A percentile compares a stretch with the other conserved stretches of the same genome.
These are phyloP conservation scores for Torulaspora franciscae DNA, from an alignment of 805 yeast genomes.

Conservation along the genomic window DNA sequence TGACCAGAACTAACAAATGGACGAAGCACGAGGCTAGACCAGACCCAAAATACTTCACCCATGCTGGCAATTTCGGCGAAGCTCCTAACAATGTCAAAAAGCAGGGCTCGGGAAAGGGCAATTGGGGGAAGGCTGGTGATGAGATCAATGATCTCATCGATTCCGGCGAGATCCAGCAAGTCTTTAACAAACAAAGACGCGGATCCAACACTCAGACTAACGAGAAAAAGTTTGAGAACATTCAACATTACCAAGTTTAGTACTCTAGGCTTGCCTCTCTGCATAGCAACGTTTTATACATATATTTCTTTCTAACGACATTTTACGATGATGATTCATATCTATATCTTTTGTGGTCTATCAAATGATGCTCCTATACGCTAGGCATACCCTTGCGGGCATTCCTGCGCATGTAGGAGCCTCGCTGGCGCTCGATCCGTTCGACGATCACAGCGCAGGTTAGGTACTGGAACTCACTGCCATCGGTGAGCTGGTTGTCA, in stretches of 20 bases:
- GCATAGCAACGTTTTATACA: conserved; percentile 7
- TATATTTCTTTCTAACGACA: conserved; percentile 10
- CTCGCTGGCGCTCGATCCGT: conserved; percentile 65
- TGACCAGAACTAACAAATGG: conserved; percentile 83
- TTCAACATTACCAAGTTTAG: conserved; percentile 25
- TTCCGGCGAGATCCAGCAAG: conserved; percentile 50
- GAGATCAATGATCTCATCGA: conserved; percentile 62
- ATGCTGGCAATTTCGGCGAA: conserved; percentile 60
- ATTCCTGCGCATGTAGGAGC: conserved; percentile 80
- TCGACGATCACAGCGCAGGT: conserved; percentile 66
- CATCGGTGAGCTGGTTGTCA: conserved; percentile 39
- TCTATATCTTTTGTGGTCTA: background rate
- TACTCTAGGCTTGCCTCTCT: background rate
- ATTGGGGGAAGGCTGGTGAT: conserved; percentile 84
- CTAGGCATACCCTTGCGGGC: conserved; percentile 65
- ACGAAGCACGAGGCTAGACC: conserved; percentile 54
- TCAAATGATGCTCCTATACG: background rate
- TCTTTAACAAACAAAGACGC: conserved; percentile 44
- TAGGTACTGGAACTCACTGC: conserved; percentile 59
- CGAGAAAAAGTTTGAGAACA: conserved; percentile 38
- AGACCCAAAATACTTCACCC: conserved; percentile 71
- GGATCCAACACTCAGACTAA: conserved; percentile 46
- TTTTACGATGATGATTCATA: no score
- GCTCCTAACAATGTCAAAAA: conserved; percentile 77
- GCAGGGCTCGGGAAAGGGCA: conserved; percentile 78